Evolutionary conservation across 768 basidiomycete species (phyloP), one percentile per base, ranked within the genome.

Genomic region (Lentinula raphanica): DNA sequence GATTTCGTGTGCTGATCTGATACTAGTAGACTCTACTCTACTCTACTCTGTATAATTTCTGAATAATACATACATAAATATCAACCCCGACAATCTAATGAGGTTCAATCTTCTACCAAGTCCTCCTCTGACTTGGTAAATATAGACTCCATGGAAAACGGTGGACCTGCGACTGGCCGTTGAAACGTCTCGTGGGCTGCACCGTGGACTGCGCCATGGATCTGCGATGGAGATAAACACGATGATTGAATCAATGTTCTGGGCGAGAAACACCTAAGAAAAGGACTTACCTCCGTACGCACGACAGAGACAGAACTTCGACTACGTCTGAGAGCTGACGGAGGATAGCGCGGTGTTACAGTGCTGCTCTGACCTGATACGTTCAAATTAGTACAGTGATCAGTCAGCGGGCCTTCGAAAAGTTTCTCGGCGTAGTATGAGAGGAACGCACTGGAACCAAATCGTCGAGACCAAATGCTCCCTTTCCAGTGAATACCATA

Each of bases 101-200:
- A n/a, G n/a, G 42, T 12, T 44, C 42, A 23, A 44, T 8, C 8
- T 19, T 21, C 7, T 19, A 2, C 8, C 51, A 39, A 53, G 3
- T 39, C 36, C 23, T 53, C 51, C 12, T 36, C 25, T 7, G 51
- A 53, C 6, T 53, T 53, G 19, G 17, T 38, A 27, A 53, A 53
- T 53, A 53, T 53, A 7, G 51, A 53, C 23, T 53, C 51, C 36
- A 53, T 53, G 23, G 51, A 53, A 40, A 53, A 53, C 6, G 51
- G 51, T 13, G 51, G 51, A 21, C 51, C 51, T 17, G 51, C 23
- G 17, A 25, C 35, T 7, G 51, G 51, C 11, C 27, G 38, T 25
- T 53, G 35, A 7, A 23, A 25, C 36, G 19, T 27, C 19, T 49
- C 32, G 32, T 35, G 32, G 13, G 13, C 32, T 35, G 32, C 32